These are phyloP conservation scores for Lumnitzera racemosa DNA, from an alignment of 345 rosid species.

Conservation along the genomic window DNA sequence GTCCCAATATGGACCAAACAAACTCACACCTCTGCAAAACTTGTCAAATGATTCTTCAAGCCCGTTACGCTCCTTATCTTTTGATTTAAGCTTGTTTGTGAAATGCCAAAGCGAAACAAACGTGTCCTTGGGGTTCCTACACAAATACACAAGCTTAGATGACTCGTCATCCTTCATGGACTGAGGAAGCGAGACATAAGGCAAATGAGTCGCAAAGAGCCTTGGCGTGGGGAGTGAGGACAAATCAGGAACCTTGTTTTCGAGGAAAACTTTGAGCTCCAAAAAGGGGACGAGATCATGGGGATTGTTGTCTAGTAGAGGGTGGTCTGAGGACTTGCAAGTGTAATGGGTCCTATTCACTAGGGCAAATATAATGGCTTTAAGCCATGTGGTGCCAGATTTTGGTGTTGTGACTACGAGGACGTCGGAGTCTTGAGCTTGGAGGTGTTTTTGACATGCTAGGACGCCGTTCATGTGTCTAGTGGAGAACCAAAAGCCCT, in stretches of 20 bases:
- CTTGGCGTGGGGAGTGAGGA: conserved; percentile 1
- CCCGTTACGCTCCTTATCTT: conserved; percentile 15
- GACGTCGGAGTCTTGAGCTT: conserved; percentile 9
- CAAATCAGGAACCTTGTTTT: background rate
- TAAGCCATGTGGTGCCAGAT: conserved; percentile 19
- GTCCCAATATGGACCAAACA: conserved; percentile 29
- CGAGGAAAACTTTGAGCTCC: background rate
- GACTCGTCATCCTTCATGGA: background rate
- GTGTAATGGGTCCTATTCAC: conserved; percentile 1
- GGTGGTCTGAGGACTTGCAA: background rate
- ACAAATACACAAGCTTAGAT: conserved; percentile 14
- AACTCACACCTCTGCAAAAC: conserved; percentile 24
- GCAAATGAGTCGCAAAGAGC: conserved; percentile 8
- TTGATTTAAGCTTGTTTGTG: conserved; percentile 7
- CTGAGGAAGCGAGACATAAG: conserved; percentile 7
- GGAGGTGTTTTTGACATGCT: conserved; percentile 5
- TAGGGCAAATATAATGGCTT: conserved; percentile 14
- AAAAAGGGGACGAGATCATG: conserved; percentile 12
- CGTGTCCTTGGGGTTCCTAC: conserved; percentile 18
- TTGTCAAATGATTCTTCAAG: conserved; percentile 24
- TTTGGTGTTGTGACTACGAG: conserved; percentile 15
- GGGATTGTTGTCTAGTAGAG: conserved; percentile 4
- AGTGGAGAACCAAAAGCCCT: conserved; percentile 11
- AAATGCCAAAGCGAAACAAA: conserved; percentile 14
- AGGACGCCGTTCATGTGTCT: conserved; percentile 4